These are phyloP conservation scores for Cryptococcus sp. DNA, from an alignment of 1,284 basidiomycete species.

Conservation along the genomic window DNA sequence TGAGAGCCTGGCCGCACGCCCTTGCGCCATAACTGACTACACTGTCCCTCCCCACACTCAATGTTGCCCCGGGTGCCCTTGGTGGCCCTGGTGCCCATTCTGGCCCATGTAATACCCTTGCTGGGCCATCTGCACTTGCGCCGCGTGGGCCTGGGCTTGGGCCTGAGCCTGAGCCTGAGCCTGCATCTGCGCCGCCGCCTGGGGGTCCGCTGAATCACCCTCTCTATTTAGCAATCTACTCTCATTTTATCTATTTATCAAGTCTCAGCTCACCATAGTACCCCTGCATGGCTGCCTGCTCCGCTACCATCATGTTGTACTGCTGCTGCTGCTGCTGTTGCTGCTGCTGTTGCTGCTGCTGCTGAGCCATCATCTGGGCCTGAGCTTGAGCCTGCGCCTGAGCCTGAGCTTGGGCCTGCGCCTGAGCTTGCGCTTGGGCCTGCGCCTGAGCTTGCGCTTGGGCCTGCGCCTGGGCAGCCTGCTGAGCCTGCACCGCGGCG, in stretches of 20 bases:
- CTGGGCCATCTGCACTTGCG: constrained; percentile 9
- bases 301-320: constrained; percentile 27
- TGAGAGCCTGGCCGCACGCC: not conserved
- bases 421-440: constrained; percentile 46
- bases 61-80: not conserved
- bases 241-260: no score
- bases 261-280: constrained; percentile 35
- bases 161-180: constrained; percentile 49
- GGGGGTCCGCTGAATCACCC: constrained; percentile 18
- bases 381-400: constrained; percentile 49
- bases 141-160: constrained; percentile 46
- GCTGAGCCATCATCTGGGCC: constrained; percentile 36
- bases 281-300: constrained; percentile 28
- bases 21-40: not conserved
- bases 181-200: constrained; percentile 44
- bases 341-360: constrained; percentile 47
- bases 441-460: constrained; percentile 20
- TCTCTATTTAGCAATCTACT: not conserved
- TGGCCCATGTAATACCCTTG: constrained; percentile 36
- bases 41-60: not conserved
- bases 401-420: constrained; percentile 44
- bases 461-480: constrained; percentile 11
- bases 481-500: constrained; percentile 40
- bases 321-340: constrained; percentile 34
- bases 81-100: constrained; percentile 19